phyloP scores from a whole-genome alignment of 768 basidiomycete genomes.

The Suillus decipiens region DNA sequence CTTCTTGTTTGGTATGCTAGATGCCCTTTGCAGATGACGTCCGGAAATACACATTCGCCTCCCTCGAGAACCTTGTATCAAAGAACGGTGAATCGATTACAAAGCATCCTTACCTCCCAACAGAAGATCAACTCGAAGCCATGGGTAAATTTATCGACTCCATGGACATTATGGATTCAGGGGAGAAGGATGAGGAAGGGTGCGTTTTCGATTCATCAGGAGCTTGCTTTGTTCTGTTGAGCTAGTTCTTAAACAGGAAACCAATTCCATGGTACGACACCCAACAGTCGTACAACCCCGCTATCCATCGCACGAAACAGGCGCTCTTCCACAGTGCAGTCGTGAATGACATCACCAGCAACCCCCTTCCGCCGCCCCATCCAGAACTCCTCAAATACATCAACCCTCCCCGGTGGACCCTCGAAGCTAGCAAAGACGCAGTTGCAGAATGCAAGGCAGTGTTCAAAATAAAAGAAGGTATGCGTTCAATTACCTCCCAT shows the following conservation, averaged over 20 bases:
- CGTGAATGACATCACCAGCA: conserved; percentile 65
- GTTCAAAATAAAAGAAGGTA: conserved; percentile 82
- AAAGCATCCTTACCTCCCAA: conserved; percentile 84
- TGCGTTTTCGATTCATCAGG: conserved; percentile 32
- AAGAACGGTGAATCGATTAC: conserved; percentile 73
- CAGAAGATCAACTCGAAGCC: conserved; percentile 68
- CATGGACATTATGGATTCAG: conserved; percentile 83
- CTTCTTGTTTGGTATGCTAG: conserved; percentile 40
- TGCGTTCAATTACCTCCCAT: conserved; percentile 16
- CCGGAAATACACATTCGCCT: conserved; percentile 83
- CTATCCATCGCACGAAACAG: conserved; percentile 89
- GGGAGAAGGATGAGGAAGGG: conserved; percentile 78
- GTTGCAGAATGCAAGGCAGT: conserved; percentile 60
- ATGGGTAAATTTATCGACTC: conserved; percentile 89
- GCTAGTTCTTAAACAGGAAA: conserved; percentile 42
- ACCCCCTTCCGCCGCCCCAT: conserved; percentile 86
- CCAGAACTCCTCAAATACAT: conserved; percentile 85
- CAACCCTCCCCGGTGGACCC: conserved; percentile 67
- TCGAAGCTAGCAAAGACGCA: conserved; percentile 58
- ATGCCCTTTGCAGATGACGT: conserved; percentile 97
- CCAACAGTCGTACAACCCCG: conserved; percentile 80
- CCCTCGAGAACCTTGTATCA: conserved; percentile 69
- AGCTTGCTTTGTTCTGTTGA: conserved; percentile 6
- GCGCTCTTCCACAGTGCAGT: conserved; percentile 89
- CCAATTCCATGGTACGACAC: conserved; percentile 77